Conservation (phyloP, 2,329 filamentous ascomycete genomes). For the Arthrobotrys sinensis region DNA sequence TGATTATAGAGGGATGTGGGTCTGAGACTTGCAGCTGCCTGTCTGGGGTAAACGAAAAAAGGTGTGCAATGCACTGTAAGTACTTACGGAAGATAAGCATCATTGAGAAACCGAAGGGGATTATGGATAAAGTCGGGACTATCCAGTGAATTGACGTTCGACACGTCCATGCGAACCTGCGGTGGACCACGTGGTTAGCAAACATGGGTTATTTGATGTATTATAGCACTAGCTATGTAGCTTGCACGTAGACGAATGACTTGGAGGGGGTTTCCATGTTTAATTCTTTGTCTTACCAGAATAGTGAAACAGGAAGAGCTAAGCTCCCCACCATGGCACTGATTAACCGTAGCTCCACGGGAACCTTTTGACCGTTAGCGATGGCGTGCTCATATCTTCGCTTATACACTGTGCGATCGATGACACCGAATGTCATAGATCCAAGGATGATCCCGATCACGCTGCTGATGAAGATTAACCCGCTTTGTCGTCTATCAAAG, state of each 20-base stretch:
- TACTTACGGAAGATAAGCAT: slow-evolving; percentile 73
- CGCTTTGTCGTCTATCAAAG: slow-evolving; percentile 62
- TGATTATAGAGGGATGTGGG: slow-evolving; percentile 37
- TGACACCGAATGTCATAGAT: slow-evolving; percentile 61
- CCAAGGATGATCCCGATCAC: slow-evolving; percentile 62
- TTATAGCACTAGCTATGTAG: background rate
- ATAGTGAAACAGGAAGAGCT: slow-evolving; percentile 72
- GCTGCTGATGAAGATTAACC: slow-evolving; percentile 62
- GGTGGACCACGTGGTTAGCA: slow-evolving; percentile 27
- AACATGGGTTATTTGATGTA: background rate
- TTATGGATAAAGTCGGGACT: slow-evolving; percentile 71
- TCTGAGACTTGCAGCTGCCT: slow-evolving; percentile 7
- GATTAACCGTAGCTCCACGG: slow-evolving; percentile 74
- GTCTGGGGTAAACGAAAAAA: slow-evolving; percentile 9
- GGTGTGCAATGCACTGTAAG: background rate
- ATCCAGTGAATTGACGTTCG: slow-evolving; percentile 70
- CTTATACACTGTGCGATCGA: slow-evolving; percentile 62
- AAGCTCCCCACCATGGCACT: slow-evolving; percentile 74
- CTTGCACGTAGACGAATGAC: background rate
- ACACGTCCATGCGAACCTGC: slow-evolving; percentile 74
- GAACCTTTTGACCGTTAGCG: slow-evolving; percentile 61
- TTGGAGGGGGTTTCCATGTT: background rate
- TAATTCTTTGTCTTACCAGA: slow-evolving; percentile 68
- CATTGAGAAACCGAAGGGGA: slow-evolving; percentile 75
- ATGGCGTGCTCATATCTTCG: slow-evolving; percentile 60